Conservation (phyloP, 106 monocot species). For the Dendrobium officinale region DNA sequence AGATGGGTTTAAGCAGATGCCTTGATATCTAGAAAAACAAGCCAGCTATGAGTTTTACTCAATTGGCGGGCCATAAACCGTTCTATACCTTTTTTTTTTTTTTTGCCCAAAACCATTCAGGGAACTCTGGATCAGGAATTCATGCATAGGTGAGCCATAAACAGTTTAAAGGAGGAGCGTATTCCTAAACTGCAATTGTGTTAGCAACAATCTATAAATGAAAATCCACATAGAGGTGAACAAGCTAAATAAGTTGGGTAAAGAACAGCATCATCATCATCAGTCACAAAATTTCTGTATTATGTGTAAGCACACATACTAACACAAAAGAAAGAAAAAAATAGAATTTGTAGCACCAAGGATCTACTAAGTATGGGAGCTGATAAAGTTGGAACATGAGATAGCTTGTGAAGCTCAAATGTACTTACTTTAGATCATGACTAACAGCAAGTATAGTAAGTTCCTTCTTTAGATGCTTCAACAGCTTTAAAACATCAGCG, state of each 20-base stretch:
- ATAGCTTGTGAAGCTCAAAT: neutral
- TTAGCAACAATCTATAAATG: neutral
- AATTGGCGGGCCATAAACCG: no score
- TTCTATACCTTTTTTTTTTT: no score
- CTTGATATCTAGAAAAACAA: no score
- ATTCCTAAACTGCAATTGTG: neutral
- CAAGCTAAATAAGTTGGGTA: neutral
- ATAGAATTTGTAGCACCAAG: neutral
- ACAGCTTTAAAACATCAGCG: conserved; percentile 79
- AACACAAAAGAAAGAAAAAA: neutral
- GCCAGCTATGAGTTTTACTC: no score
- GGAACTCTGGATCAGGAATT: neutral
- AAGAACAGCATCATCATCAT: neutral
- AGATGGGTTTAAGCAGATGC: no score
- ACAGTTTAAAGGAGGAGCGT: neutral
- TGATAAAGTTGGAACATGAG: neutral
- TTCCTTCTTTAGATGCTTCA: conserved; percentile 76
- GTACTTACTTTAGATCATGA: conserved; percentile 78
- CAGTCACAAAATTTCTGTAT: neutral
- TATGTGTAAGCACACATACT: neutral
- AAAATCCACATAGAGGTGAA: neutral
- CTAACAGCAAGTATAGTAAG: conserved; percentile 85
- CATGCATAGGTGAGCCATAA: neutral
- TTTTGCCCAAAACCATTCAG: no score
- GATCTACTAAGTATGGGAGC: neutral